Percentiles rank a stretch among this genome's conserved stretches.
phyloP scores from a whole-genome alignment of 1,284 basidiomycete species.

The Albatrellus sp. region DNA sequence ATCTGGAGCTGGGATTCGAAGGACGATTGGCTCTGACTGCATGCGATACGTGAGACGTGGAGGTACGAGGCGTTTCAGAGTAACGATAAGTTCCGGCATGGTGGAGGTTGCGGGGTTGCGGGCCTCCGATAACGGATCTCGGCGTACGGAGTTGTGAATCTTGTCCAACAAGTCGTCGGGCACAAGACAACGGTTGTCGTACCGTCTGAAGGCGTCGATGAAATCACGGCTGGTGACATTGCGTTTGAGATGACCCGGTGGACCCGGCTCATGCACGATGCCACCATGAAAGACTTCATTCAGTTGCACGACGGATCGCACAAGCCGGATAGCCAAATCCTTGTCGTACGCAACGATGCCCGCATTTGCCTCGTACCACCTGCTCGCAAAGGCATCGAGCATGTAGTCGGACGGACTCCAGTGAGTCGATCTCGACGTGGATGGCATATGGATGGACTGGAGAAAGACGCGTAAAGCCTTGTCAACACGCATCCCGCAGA shows the following conservation, averaged over 20 bases:
- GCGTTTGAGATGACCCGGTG: slow-evolving; percentile 48
- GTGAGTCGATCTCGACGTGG: slow-evolving; percentile 29
- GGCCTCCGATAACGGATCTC: slow-evolving; percentile 65
- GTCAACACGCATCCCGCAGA: slow-evolving; percentile 76
- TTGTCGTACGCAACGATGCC: slow-evolving; percentile 66
- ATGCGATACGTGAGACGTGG: slow-evolving; percentile 70
- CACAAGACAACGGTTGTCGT: slow-evolving; percentile 57
- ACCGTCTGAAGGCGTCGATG: slow-evolving; percentile 63
- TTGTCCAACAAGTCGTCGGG: slow-evolving; percentile 64
- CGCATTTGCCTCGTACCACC: slow-evolving; percentile 88
- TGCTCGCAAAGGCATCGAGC: slow-evolving; percentile 76
- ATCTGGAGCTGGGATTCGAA: slow-evolving; percentile 76
- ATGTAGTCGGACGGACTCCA: slow-evolving; percentile 47
- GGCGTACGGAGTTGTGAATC: slow-evolving; percentile 66
- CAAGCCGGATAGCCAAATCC: slow-evolving; percentile 66
- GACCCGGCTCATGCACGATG: slow-evolving; percentile 46
- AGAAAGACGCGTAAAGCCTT: slow-evolving; percentile 83
- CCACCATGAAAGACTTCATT: slow-evolving; percentile 70
- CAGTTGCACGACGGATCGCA: slow-evolving; percentile 77
- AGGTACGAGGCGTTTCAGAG: slow-evolving; percentile 64
- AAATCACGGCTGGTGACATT: slow-evolving; percentile 68
- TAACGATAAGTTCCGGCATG: slow-evolving; percentile 42
- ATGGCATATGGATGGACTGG: slow-evolving; percentile 65
- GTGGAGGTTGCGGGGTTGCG: slow-evolving; percentile 29
- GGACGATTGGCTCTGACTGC: slow-evolving; percentile 75